phyloP scores from a whole-genome alignment of 257 asterid genomes.

The Primulina eburnea region DNA sequence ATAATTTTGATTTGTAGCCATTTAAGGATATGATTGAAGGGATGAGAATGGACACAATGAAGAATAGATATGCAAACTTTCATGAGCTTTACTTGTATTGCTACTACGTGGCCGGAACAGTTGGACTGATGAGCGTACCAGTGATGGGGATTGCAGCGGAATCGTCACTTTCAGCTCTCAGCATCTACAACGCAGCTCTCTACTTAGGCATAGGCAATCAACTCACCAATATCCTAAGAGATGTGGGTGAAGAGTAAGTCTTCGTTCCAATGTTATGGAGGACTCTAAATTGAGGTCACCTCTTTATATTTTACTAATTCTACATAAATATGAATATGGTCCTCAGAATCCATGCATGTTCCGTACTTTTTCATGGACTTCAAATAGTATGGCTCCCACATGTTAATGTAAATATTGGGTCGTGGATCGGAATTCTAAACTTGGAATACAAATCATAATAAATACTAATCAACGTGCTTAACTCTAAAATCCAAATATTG shows the following conservation, averaged over 20 bases:
- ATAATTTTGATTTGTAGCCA: conserved; percentile 38
- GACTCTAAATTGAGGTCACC: too few species aligned
- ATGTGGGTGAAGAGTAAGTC: conserved; percentile 85
- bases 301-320: too few species aligned
- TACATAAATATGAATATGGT: too few species aligned
- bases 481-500: too few species aligned
- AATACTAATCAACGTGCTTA: too few species aligned
- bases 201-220: conserved; percentile 74
- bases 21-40: conserved; percentile 91
- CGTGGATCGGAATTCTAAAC: too few species aligned
- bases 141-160: conserved; percentile 86
- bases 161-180: conserved; percentile 45
- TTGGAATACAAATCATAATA: too few species aligned
- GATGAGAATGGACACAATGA: conserved; percentile 78
- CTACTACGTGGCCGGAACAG: conserved; percentile 83
- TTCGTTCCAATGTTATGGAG: too few species aligned
- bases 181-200: conserved; percentile 56
- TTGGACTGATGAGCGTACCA: conserved; percentile 86
- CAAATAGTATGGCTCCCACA: too few species aligned
- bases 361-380: too few species aligned
- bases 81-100: conserved; percentile 66
- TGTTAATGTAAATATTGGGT: too few species aligned
- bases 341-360: too few species aligned
- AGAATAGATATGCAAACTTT: conserved; percentile 55
- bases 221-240: conserved; percentile 71